Percentiles rank a stretch among this genome's conserved stretches.
Conservation (phyloP, 805 yeast species). For the Metschnikowia baotianmanensis region DNA sequence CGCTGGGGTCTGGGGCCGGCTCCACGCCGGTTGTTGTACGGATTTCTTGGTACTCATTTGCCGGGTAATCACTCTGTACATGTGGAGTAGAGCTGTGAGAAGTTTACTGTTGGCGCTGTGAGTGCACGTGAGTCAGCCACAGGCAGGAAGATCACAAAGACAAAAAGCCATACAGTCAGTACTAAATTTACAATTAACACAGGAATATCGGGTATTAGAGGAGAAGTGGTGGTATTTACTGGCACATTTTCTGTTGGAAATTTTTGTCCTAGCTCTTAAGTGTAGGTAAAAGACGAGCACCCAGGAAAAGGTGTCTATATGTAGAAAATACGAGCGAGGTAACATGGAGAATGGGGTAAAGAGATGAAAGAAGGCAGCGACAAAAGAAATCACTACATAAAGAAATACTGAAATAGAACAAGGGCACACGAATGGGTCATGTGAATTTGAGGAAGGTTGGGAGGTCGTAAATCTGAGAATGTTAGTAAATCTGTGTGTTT, state of each 20-base stretch:
- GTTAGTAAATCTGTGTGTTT: slow-evolving; percentile 10
- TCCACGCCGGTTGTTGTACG: slow-evolving; percentile 41
- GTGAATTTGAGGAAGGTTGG: not conserved
- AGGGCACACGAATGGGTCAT: not conserved
- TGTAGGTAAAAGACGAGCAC: too few relatives aligned
- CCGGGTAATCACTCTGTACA: slow-evolving; percentile 9
- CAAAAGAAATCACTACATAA: not conserved
- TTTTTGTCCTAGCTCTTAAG: too few relatives aligned
- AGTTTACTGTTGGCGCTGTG: not conserved
- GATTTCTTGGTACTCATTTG: slow-evolving; percentile 27
- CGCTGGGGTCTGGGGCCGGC: slow-evolving; percentile 19
- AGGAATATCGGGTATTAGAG: too few relatives aligned
- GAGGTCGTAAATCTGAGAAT: not conserved
- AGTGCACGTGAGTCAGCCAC: slow-evolving; percentile 1
- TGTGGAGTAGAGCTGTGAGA: slow-evolving; percentile 7
- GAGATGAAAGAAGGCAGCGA: too few relatives aligned
- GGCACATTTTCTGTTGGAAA: too few relatives aligned
- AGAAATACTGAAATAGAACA: not conserved
- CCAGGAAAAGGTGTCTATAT: too few relatives aligned
- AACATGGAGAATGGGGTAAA: too few relatives aligned
- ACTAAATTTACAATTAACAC: too few relatives aligned
- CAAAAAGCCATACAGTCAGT: too few relatives aligned
- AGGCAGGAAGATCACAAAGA: not conserved
- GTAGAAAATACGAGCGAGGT: too few relatives aligned
- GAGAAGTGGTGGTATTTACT: too few relatives aligned